phyloP scores from a whole-genome alignment of 305 asterid species.

The Fraxinus paxiana region DNA sequence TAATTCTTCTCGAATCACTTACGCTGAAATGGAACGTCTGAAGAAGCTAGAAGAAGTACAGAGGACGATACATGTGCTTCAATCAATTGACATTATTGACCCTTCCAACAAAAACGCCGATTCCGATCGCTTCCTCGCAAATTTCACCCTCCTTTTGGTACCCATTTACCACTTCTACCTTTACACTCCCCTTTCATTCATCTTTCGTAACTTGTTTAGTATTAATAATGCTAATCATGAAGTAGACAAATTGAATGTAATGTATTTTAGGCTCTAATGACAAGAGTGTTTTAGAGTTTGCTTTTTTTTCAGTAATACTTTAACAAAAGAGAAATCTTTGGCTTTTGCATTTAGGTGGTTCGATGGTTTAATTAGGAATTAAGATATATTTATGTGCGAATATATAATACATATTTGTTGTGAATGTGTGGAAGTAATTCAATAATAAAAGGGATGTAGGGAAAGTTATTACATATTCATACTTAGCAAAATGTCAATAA shows the following conservation, averaged over 20 bases:
- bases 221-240: background rate
- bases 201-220: background rate
- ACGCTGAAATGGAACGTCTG: constrained; percentile 59
- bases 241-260: background rate
- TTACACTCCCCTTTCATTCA: background rate
- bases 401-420: background rate
- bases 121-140: constrained; percentile 65
- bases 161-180: background rate
- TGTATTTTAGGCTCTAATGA: background rate
- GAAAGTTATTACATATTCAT: background rate
- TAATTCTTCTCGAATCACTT: background rate
- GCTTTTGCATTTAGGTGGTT: background rate
- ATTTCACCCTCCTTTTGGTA: constrained; percentile 60
- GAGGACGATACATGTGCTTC: constrained; percentile 44
- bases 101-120: constrained; percentile 39
- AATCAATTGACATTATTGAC: constrained; percentile 37
- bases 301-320: background rate
- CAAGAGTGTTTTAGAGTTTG: background rate
- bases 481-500: background rate
- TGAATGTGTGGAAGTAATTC: background rate
- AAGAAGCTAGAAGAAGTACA: constrained; percentile 63
- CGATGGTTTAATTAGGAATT: background rate
- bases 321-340: background rate
- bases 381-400: background rate
- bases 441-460: background rate